Conservation (phyloP, 257 asterid genomes). For the Euphrasia confusa region DNA sequence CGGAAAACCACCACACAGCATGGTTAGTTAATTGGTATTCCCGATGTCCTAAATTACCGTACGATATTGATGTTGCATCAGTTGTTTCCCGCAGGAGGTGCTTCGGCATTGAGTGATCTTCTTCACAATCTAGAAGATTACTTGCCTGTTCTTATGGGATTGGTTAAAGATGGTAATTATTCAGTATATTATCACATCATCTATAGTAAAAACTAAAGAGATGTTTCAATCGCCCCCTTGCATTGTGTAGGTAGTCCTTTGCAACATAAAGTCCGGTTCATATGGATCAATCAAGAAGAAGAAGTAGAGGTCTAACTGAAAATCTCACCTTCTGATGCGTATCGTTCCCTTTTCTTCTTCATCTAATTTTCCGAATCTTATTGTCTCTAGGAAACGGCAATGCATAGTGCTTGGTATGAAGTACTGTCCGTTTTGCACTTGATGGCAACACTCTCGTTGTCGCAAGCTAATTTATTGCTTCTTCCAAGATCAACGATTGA, state of each 20-base stretch:
- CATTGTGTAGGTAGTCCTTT: slow-evolving; percentile 68
- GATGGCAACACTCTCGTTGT: slow-evolving; percentile 82
- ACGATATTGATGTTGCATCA: slow-evolving; percentile 30
- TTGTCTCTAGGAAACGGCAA: slow-evolving; percentile 73
- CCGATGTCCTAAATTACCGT: slow-evolving; percentile 18
- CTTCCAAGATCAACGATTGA: slow-evolving; percentile 85
- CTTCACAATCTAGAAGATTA: slow-evolving; percentile 90
- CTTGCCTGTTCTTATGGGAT: slow-evolving; percentile 86
- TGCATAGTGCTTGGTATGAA: slow-evolving; percentile 91
- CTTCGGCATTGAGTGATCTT: slow-evolving; percentile 78
- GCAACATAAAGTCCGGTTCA: slow-evolving; percentile 83
- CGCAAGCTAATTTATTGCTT: slow-evolving; percentile 87
- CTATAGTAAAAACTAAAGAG: slow-evolving; percentile 25
- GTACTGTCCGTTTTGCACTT: slow-evolving; percentile 89
- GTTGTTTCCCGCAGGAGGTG: slow-evolving; percentile 70
- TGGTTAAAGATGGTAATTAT: slow-evolving; percentile 83
- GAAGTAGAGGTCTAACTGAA: slow-evolving; percentile 71
- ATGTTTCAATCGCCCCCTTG: slow-evolving; percentile 14
- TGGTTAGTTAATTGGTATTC: slow-evolving; percentile 57
- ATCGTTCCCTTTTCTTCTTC: slow-evolving; percentile 9
- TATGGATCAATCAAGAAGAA: slow-evolving; percentile 98
- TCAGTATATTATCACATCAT: not conserved
- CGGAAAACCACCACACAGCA: slow-evolving; percentile 81
- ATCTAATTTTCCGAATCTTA: slow-evolving; percentile 21
- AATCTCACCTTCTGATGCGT: slow-evolving; percentile 21